Percentiles rank a stretch among this genome's conserved stretches.
phyloP scores from a whole-genome alignment of 2,329 filamentous ascomycete genomes.

The Fusarium sp. region DNA sequence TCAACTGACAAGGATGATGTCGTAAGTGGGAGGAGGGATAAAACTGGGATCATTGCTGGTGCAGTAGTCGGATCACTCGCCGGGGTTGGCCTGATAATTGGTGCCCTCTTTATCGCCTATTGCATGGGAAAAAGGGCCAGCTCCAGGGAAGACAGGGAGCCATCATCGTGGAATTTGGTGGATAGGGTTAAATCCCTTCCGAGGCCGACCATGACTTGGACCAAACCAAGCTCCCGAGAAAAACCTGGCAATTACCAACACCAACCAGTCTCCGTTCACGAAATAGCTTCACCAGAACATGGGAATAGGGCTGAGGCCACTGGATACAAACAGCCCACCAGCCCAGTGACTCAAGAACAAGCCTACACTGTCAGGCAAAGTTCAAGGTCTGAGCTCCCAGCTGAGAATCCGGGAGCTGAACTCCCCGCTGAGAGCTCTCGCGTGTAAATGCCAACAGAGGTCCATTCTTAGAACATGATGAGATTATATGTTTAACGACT shows the following conservation, averaged over 20 bases:
- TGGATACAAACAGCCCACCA: background rate
- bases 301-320: background rate
- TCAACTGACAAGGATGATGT: no score
- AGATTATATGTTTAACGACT: no score
- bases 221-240: background rate
- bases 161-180: background rate
- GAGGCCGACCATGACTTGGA: background rate
- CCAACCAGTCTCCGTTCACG: background rate
- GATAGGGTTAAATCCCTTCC: background rate
- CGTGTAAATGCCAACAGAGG: background rate
- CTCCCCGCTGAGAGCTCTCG: background rate
- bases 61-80: background rate
- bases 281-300: background rate
- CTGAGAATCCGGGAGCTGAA: background rate
- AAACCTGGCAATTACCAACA: background rate
- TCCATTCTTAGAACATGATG: no score
- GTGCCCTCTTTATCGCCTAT: background rate
- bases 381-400: background rate
- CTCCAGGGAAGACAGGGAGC: background rate
- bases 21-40: background rate
- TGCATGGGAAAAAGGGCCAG: background rate
- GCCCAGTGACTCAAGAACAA: background rate
- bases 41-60: background rate
- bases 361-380: background rate
- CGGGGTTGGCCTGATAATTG: background rate